These are phyloP conservation scores for Fusarium nelsonii DNA, from an alignment of 2,329 filamentous ascomycete species.

Conservation along the genomic window DNA sequence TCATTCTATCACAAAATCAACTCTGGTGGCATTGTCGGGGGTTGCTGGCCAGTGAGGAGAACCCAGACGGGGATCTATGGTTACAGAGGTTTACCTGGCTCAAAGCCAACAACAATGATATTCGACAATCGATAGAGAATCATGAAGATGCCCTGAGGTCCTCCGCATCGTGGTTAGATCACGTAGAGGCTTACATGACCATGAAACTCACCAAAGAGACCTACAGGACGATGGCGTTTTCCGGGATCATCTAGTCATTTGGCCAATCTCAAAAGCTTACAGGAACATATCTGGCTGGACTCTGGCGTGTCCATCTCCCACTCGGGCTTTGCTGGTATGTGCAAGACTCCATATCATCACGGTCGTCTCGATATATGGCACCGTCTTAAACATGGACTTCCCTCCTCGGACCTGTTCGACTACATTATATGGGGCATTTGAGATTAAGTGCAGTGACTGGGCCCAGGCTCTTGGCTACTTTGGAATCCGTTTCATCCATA, in stretches of 20 bases:
- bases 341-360: too few species aligned
- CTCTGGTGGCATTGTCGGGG: conserved; percentile 9
- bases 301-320: not conserved
- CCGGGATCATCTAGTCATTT: not conserved
- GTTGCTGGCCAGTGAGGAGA: not conserved
- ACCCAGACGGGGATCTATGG: not conserved
- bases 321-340: not conserved
- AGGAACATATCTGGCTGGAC: not conserved
- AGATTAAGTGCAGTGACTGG: too few species aligned
- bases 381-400: not conserved
- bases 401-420: not conserved
- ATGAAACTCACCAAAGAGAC: not conserved
- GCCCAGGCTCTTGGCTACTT: not conserved
- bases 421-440: rapidly evolving
- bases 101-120: not conserved
- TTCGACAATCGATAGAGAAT: not conserved
- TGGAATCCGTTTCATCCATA: not conserved
- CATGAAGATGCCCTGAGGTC: not conserved
- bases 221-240: not conserved
- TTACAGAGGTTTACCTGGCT: not conserved
- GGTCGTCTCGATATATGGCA: not conserved
- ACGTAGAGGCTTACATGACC: not conserved
- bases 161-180: not conserved
- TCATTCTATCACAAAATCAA: not conserved
- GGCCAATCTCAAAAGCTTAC: not conserved